Base-by-base conservation (phyloP, 306 rosid genomes). In the Prunus dulcis region DNA sequence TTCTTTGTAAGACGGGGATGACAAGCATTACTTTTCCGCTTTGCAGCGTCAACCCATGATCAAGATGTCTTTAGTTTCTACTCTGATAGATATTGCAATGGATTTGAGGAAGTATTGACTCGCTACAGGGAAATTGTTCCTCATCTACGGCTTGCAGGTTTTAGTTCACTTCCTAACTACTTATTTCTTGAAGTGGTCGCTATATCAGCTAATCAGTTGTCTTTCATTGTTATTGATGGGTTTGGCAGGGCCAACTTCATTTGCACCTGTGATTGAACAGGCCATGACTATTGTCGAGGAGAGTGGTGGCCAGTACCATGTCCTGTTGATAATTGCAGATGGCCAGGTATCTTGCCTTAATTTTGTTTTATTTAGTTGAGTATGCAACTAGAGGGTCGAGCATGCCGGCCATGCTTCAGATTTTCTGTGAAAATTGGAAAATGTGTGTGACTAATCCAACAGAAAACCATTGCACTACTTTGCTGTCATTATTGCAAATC, bases 201-300 rank as follows among this genome's bases (percentile, higher is more conserved):
- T 20, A 62, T 72, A 51, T 66, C 56, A 23, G 11, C 64, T 14
- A 30, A 20, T 17, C 22, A 19, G 70, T 67, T 52, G n/a, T 60
- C 14, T 5, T 45, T 72, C 75, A 55, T 65, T 22, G 62, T 76
- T 6, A 53, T 60, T 64, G 9, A 38, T 73, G 57, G 68, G 45
- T 78, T 78, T 83, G 61, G 58, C 88, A 93, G 98, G 98, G 55
- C 98, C 98, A 51, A 94, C 97, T 50, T 94, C 98, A 57, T 94
- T 94, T 84, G 96, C 97, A 73, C 98, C 98, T 20, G 55, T 91
- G 49, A 70, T 94, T 85, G 98, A 90, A 88, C 92, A 87, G 98
- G 98, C 97, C 77, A 87, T 87, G 94, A 90, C 97, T 51, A 94
- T 94, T 8, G 98, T 94, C 60, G 93, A 84, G 89, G 91, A 94